Evolutionary conservation across 352 stramenopile genomes (phyloP).

Genomic region (Globisporangium ultimum): DNA sequence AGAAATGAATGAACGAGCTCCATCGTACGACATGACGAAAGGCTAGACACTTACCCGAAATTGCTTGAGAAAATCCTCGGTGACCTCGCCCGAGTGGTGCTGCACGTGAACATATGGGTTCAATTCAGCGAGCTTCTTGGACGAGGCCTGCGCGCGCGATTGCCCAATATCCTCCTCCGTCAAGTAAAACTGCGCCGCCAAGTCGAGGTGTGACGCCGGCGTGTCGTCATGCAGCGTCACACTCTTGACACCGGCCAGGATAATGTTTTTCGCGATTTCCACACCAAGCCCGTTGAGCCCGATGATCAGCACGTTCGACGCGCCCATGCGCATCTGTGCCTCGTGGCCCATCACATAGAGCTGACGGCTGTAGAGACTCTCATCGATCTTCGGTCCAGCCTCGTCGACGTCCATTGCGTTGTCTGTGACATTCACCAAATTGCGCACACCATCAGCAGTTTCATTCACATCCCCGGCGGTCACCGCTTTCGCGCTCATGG

Average conservation of each 20-base stretch:
- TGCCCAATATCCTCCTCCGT: slow-evolving; percentile 83
- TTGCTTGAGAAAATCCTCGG: slow-evolving; percentile 57
- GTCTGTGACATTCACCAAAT: slow-evolving; percentile 69
- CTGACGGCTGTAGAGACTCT: slow-evolving; percentile 92
- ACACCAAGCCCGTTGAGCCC: slow-evolving; percentile 94
- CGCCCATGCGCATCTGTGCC: slow-evolving; percentile 96
- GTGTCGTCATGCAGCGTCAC: slow-evolving; percentile 95
- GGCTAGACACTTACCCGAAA: slow-evolving; percentile 62
- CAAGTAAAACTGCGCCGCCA: slow-evolving; percentile 97
- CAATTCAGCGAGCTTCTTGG: slow-evolving; percentile 92
- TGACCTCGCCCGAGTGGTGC: slow-evolving; percentile 61
- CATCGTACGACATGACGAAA: neutral
- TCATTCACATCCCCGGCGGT: slow-evolving; percentile 68
- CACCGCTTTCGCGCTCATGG: slow-evolving; percentile 64
- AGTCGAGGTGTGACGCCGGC: slow-evolving; percentile 78
- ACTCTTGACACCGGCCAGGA: slow-evolving; percentile 94
- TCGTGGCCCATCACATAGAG: slow-evolving; percentile 99
- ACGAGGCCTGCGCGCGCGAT: slow-evolving; percentile 81
- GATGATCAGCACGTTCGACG: slow-evolving; percentile 93
- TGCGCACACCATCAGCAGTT: slow-evolving; percentile 70
- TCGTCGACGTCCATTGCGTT: slow-evolving; percentile 67
- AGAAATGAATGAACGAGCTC: neutral
- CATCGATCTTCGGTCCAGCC: slow-evolving; percentile 56
- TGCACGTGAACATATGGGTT: slow-evolving; percentile 96
- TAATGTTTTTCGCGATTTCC: slow-evolving; percentile 99